Evolutionary conservation across 352 stramenopile species (phyloP).

Genomic region (Phytopythium helicoides): DNA sequence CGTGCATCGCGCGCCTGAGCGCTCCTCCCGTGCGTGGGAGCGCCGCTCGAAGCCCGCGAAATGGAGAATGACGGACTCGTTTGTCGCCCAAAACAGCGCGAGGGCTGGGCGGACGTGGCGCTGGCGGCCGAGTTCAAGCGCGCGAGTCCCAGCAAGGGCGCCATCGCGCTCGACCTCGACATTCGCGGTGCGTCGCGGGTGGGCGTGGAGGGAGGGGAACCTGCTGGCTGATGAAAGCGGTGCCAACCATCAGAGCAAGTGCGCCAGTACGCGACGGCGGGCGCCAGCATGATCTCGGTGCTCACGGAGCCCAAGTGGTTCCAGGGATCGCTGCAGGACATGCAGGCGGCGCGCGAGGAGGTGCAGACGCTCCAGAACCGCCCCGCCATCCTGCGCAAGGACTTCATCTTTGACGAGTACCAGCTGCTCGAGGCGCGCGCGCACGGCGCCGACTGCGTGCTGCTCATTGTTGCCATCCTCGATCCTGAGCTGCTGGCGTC

Average conservation of each 20-base stretch:
- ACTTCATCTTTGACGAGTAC: constrained; percentile 97
- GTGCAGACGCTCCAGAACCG: constrained; percentile 43
- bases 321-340: constrained; percentile 93
- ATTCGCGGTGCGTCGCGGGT: constrained; percentile 60
- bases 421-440: constrained; percentile 94
- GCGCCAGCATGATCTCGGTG: constrained; percentile 96
- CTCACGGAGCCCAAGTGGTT: constrained; percentile 98
- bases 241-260: constrained; percentile 94
- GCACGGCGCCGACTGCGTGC: constrained; percentile 94
- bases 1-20: constrained; percentile 82
- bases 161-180: constrained; percentile 87
- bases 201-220: too few species aligned
- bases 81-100: too few species aligned
- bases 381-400: constrained; percentile 85
- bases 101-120: constrained; percentile 76
- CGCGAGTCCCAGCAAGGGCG: constrained; percentile 95
- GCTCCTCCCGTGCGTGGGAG: constrained; percentile 81
- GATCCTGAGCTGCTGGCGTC: constrained; percentile 47
- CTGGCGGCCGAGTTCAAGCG: constrained; percentile 99
- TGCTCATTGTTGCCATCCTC: constrained; percentile 96
- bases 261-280: constrained; percentile 86
- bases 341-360: constrained; percentile 50
- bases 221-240: too few species aligned
- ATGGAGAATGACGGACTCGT: too few species aligned
- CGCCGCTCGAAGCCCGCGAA: too few species aligned